Percentiles rank a stretch among this genome's conserved stretches.
Conservation (phyloP, 371 early-diverging fungal genomes). For the Mucor saturninus region DNA sequence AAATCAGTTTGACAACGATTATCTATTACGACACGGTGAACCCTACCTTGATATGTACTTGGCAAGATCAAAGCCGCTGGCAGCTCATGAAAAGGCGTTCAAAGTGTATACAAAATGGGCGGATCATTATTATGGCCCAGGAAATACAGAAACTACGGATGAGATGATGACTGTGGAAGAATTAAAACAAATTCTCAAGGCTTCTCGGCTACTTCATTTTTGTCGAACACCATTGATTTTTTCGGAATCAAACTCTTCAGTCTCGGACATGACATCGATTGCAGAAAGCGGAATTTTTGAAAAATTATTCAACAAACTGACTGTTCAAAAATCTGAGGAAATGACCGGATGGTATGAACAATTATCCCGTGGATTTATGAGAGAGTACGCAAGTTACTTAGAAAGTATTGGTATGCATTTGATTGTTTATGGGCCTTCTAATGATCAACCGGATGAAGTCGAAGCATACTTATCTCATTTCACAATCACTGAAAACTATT, state of each 20-base stretch:
- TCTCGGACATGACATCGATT: neutral
- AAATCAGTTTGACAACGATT: slow-evolving; percentile 49
- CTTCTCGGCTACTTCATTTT: slow-evolving; percentile 67
- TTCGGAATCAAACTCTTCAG: slow-evolving; percentile 35
- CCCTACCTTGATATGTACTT: slow-evolving; percentile 63
- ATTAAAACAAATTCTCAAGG: slow-evolving; percentile 62
- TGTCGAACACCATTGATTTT: slow-evolving; percentile 70
- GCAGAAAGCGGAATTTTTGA: slow-evolving; percentile 12
- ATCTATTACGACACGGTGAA: slow-evolving; percentile 60
- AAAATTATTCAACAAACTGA: slow-evolving; percentile 16
- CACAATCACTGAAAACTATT: slow-evolving; percentile 35
- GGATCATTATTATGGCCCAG: slow-evolving; percentile 50
- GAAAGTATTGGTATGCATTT: slow-evolving; percentile 72
- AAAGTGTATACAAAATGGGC: slow-evolving; percentile 73
- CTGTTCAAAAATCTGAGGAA: slow-evolving; percentile 20
- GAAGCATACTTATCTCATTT: slow-evolving; percentile 41
- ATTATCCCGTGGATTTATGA: slow-evolving; percentile 62
- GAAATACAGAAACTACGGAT: slow-evolving; percentile 26
- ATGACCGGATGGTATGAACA: slow-evolving; percentile 61
- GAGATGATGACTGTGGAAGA: slow-evolving; percentile 63
- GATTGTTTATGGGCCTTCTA: slow-evolving; percentile 46
- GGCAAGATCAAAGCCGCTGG: slow-evolving; percentile 56
- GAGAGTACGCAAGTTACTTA: slow-evolving; percentile 73
- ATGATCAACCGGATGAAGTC: slow-evolving; percentile 27
- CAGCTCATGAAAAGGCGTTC: slow-evolving; percentile 68